Percentiles rank a stretch among this genome's conserved stretches.
phyloP scores from a whole-genome alignment of 345 rosid species.

The Eucalyptus pumila region DNA sequence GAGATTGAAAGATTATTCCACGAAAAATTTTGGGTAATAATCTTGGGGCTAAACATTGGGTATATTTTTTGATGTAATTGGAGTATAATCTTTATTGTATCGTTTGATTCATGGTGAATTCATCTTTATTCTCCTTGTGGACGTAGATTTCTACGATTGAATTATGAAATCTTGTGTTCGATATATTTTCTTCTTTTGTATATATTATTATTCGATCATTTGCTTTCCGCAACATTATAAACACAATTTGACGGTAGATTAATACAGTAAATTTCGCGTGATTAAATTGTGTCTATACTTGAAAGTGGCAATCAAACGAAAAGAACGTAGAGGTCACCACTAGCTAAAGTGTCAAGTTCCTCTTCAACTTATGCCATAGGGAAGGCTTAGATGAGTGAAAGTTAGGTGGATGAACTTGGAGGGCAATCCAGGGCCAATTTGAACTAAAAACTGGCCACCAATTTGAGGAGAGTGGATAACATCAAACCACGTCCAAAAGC shows the following conservation, averaged over 20 bases:
- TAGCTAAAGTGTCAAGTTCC: background rate
- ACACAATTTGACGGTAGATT: background rate
- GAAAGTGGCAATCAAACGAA: background rate
- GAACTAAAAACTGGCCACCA: background rate
- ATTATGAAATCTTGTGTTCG: fast-evolving
- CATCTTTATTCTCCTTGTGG: fast-evolving
- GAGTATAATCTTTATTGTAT: no score
- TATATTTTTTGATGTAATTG: no score
- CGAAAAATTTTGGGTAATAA: no score
- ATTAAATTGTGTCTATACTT: background rate
- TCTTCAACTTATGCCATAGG: background rate
- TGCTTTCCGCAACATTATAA: background rate
- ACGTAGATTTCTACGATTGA: no score
- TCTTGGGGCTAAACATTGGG: no score
- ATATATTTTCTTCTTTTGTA: no score
- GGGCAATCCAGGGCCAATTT: background rate
- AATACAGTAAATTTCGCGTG: fast-evolving
- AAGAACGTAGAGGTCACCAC: background rate
- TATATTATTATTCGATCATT: no score
- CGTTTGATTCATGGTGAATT: no score
- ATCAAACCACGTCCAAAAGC: background rate
- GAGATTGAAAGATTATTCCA: no score
- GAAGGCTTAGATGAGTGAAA: background rate
- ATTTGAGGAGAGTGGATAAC: background rate
- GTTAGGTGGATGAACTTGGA: background rate